Conservation (phyloP, 148 eudicot species). For the Rhododendron williamsianum region DNA sequence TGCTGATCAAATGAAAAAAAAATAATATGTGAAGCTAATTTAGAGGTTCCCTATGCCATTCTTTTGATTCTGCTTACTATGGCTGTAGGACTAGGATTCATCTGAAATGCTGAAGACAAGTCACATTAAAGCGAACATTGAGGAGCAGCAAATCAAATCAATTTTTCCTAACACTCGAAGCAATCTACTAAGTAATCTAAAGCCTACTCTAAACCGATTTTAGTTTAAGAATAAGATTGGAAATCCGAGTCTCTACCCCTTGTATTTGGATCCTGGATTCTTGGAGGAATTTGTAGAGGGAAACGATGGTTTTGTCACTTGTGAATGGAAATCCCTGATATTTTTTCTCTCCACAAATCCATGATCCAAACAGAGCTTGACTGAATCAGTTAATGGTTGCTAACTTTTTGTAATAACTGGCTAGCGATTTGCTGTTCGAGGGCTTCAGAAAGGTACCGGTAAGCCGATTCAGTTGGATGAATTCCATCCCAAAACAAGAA, state of each 20-base stretch:
- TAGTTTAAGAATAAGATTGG: neutral
- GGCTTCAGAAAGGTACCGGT: conserved; percentile 20
- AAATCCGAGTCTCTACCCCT: neutral
- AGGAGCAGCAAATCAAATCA: neutral
- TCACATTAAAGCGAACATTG: neutral
- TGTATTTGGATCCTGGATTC: neutral
- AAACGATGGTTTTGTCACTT: neutral
- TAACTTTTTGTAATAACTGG: neutral
- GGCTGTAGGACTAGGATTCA: neutral
- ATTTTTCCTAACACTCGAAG: neutral
- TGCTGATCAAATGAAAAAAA: neutral
- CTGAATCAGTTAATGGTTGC: neutral
- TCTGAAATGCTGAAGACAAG: neutral
- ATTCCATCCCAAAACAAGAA: conserved; percentile 48
- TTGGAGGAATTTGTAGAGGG: neutral
- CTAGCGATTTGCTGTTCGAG: conserved; percentile 1
- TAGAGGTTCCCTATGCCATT: neutral
- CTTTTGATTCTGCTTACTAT: neutral
- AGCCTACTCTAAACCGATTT: neutral
- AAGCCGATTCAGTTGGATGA: conserved; percentile 48
- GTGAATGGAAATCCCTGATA: neutral
- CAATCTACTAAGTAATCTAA: neutral
- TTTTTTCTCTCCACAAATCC: neutral
- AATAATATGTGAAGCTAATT: neutral
- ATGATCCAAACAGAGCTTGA: neutral